Percentiles rank a stretch among this genome's conserved stretches.
Evolutionary conservation across 257 asterid genomes (phyloP).

Genomic region (Rubia yunnanensis): DNA sequence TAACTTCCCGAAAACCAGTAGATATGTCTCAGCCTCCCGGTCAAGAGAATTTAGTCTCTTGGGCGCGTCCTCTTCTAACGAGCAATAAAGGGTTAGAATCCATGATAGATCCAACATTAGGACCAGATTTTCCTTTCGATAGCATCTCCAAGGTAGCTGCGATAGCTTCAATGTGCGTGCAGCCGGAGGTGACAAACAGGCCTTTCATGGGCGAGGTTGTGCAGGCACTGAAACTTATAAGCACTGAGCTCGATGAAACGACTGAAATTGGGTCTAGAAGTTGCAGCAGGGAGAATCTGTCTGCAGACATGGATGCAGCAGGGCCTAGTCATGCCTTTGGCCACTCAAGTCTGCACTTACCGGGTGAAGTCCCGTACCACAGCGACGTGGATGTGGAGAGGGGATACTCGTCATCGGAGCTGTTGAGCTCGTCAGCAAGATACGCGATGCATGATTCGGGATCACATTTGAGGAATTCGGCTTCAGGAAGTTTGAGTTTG

Average conservation of each 20-base stretch:
- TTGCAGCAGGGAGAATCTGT: slow-evolving; percentile 38
- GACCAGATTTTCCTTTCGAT: slow-evolving; percentile 43
- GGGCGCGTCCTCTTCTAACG: slow-evolving; percentile 81
- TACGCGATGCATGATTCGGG: slow-evolving; percentile 34
- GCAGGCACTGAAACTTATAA: slow-evolving; percentile 78
- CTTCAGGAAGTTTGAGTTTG: slow-evolving; percentile 57
- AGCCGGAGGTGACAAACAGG: slow-evolving; percentile 85
- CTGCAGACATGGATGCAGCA: slow-evolving; percentile 27
- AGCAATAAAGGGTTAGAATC: slow-evolving; percentile 47
- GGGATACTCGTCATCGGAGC: slow-evolving; percentile 58
- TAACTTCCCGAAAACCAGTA: slow-evolving; percentile 78
- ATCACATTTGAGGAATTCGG: slow-evolving; percentile 57
- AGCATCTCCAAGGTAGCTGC: slow-evolving; percentile 85
- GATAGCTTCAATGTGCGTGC: slow-evolving; percentile 89
- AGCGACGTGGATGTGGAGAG: slow-evolving; percentile 54
- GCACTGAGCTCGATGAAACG: slow-evolving; percentile 51
- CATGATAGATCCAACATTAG: slow-evolving; percentile 53
- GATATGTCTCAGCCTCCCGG: slow-evolving; percentile 96
- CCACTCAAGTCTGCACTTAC: slow-evolving; percentile 24
- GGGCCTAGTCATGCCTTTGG: slow-evolving; percentile 24
- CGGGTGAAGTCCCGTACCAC: slow-evolving; percentile 40
- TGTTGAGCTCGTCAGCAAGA: slow-evolving; percentile 38
- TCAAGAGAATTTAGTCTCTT: slow-evolving; percentile 78
- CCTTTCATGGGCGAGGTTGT: slow-evolving; percentile 98
- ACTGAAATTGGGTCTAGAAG: slow-evolving; percentile 34